A percentile compares a stretch with the other conserved stretches of the same genome.
Evolutionary conservation across 257 asterid species (phyloP).

Genomic region (Solanum appendiculatum): DNA sequence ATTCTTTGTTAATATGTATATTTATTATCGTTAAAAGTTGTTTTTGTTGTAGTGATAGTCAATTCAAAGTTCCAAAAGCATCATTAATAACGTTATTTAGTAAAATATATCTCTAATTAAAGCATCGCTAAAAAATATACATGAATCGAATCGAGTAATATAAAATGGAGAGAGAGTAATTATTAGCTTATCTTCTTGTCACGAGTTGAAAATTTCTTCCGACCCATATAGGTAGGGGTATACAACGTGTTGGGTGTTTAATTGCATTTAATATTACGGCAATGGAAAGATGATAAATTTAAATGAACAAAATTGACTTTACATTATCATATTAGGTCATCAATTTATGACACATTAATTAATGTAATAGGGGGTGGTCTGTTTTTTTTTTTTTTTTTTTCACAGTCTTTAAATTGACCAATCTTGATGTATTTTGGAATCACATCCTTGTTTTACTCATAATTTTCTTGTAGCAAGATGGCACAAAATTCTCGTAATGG

Average conservation of each 20-base stretch:
- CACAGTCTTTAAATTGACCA: background rate
- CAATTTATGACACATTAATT: background rate
- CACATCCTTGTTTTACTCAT: background rate
- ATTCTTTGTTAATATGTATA: background rate
- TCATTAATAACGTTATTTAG: background rate
- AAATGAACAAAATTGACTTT: background rate
- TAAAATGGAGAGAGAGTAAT: accelerated
- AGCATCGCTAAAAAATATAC: background rate
- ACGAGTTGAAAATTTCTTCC: background rate
- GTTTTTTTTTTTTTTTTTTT: background rate
- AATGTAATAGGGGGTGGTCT: background rate
- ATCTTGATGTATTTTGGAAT: background rate
- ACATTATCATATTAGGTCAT: background rate
- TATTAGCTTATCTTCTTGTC: background rate
- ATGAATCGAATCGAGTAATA: background rate
- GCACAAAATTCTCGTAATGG: background rate
- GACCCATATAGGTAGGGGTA: background rate
- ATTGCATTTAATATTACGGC: background rate
- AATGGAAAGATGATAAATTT: background rate
- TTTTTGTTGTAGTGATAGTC: background rate
- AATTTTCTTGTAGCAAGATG: background rate
- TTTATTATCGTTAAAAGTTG: too few species aligned
- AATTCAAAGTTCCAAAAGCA: background rate
- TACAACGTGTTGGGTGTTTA: background rate
- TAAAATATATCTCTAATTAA: background rate